Conservation (phyloP, 768 basidiomycete species). For the Naganishia antarctica region DNA sequence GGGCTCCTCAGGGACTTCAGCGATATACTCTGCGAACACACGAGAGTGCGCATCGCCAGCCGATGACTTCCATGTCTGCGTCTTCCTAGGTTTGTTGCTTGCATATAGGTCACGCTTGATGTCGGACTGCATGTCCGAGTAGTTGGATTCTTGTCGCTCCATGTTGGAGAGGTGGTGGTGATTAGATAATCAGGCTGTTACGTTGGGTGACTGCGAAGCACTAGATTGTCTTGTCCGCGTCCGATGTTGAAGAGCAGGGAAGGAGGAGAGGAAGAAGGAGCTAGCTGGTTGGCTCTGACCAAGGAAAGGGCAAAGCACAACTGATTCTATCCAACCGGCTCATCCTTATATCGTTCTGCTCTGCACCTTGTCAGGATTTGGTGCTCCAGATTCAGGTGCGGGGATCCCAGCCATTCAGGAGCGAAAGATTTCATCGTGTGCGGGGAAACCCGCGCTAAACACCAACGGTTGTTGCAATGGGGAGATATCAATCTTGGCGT, state of each 20-base stretch:
- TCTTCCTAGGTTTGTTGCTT: conserved; percentile 11
- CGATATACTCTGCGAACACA: conserved; percentile 22
- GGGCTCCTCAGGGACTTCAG: conserved; percentile 7
- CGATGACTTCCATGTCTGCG: conserved; percentile 17
- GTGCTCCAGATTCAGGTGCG: conserved; percentile 1
- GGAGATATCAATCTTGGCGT: neutral
- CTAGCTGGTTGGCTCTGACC: conserved; percentile 6
- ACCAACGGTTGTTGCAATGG: neutral
- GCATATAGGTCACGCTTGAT: conserved; percentile 10
- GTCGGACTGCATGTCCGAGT: conserved; percentile 24
- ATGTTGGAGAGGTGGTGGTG: conserved; percentile 1
- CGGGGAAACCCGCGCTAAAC: neutral
- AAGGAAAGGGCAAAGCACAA: neutral
- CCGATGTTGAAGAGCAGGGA: neutral
- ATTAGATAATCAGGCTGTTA: neutral
- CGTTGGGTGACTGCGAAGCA: neutral
- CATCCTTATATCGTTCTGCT: conserved; percentile 16
- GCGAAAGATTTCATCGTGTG: neutral
- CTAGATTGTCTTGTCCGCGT: too few species aligned
- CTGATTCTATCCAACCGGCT: conserved; percentile 1
- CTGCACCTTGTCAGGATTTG: neutral
- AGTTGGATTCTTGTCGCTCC: conserved; percentile 28
- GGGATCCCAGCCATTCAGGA: too few species aligned
- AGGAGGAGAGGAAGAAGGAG: neutral
- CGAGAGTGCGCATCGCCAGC: conserved; percentile 21